Base-by-base conservation (phyloP, 805 yeast species). In the Isabelozyma gotoi region DNA sequence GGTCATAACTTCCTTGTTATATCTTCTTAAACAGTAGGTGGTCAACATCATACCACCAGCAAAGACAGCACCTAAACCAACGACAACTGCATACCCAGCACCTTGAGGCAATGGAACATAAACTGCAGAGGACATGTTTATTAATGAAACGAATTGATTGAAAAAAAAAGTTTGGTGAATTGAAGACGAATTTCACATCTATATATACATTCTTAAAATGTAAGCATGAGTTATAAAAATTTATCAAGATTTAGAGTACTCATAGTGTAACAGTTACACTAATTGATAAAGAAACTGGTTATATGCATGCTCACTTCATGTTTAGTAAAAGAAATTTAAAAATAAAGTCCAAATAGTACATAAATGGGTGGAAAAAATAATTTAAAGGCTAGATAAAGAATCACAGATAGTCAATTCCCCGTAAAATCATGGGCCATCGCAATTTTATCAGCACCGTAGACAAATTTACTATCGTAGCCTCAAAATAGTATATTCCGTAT, bases 41-140 rank as follows among this genome's bases (percentile, higher is more conserved):
- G 86, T 83, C 36, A 76, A 58, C 56, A 89, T 80, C 96, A 90
- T 90, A 44, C 88, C 91, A 2, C 75, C 53, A 11, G 90, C 83
- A 59, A 88, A 88, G 16, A 82, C 82, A 34, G 82, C 76, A 35
- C 97, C 96, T n/a, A 90, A 74, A 16, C 96, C 97, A 15, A 88
- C 84, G 18, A 90, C 87, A 41, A 89, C 83, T 16, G 88, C 96
- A 56, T 89, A 89, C 6, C 97, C 96, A 2, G 86, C 89, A 32
- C 89, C 85, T 63, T 88, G 86, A 2, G 88, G 81, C 31, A 83
- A 71, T 5, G 76, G 68, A 39, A 54, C 46, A 47, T 41, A 38
- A 24, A 39, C 31, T 14, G 37, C 29, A 20, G 39, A 32, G 8
- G 39, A 15, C 29, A 24, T 24, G 29, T 24, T 24, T n/a, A 24